Evolutionary conservation across 495 filamentous ascomycete species (phyloP), one percentile per base, ranked within the genome.

Genomic region (Lepidopterella palustris): DNA sequence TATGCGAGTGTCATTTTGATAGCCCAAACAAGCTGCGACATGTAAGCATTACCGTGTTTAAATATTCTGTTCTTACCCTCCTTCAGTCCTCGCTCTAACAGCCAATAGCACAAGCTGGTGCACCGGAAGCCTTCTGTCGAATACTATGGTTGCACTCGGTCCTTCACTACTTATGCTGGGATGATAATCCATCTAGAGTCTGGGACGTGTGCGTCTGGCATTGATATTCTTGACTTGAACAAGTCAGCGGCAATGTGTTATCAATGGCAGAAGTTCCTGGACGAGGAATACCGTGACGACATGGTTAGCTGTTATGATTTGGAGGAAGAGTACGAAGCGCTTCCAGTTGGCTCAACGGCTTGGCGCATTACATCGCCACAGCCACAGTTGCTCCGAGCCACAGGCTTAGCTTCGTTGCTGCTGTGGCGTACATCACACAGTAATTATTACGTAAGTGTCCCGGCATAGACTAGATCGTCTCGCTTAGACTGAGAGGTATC

Each of bases 181-280:
- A 60, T 60, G 58, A 47, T 60, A 20, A 60, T 60, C 39, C 58
- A 60, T 25, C 51, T 60, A 1, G 58, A 55, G 53, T 10, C 32
- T 23, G 58, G 58, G 6, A 48, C 50, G n/a, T 60, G 58, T 32
- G 39, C 23, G 31, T 60, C 59, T 9, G 53, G 53, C 18, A 51
- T 57, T 45, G 31, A 62, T 13, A 27, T 11, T 25, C 28, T 39
- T 11, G 52, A 60, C 24, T 26, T 60, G 32, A 55, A 60, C 51
- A 47, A 49, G 31, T 49, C 39, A 5, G 50, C 50, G 27, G 51
- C 52, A 0, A 55, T 29, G 50, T 60, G 50, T 32, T 60, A 25
- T 39, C 58, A 60, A 21, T 55, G 58, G 51, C 13, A 40, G 21
- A 29, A 60, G n/a, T 60, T 24, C 23, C 29, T 51, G 18, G 35